A percentile compares a stretch with the other conserved stretches of the same genome.
These are phyloP conservation scores for Suillus decipiens DNA, from an alignment of 768 basidiomycete genomes.

Conservation along the genomic window DNA sequence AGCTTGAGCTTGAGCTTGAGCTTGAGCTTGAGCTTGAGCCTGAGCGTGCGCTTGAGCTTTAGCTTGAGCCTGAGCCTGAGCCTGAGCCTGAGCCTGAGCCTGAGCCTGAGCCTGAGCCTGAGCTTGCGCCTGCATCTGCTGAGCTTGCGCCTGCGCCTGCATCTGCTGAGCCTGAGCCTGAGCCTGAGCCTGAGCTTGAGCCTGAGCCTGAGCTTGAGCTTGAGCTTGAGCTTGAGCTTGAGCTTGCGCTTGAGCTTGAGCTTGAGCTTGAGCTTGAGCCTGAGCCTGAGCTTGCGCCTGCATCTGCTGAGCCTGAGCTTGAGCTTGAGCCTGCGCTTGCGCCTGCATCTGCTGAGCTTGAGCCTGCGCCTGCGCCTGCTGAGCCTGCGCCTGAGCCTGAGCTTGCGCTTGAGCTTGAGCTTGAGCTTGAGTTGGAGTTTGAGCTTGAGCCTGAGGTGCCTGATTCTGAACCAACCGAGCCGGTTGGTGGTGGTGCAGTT, in stretches of 20 bases:
- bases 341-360: background rate
- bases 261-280: constrained; percentile 14
- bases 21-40: constrained; percentile 9
- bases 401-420: constrained; percentile 17
- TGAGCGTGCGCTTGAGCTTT: background rate
- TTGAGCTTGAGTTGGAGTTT: no score
- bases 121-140: background rate
- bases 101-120: constrained; percentile 14
- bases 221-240: constrained; percentile 14
- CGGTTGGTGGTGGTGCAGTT: constrained; percentile 13
- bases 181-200: constrained; percentile 19
- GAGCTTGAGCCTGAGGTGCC: constrained; percentile 13
- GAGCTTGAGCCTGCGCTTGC: constrained; percentile 20
- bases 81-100: constrained; percentile 16
- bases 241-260: constrained; percentile 6
- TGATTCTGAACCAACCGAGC: constrained; percentile 20
- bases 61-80: constrained; percentile 10
- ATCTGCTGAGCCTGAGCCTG: constrained; percentile 13
- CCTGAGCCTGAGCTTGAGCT: constrained; percentile 4
- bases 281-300: constrained; percentile 8
- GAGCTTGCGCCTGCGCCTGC: constrained; percentile 19
- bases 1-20: constrained; percentile 26
- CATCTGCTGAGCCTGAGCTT: constrained; percentile 9
- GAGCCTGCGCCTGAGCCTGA: constrained; percentile 10
- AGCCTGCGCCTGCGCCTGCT: constrained; percentile 7